A percentile compares a stretch with the other conserved stretches of the same genome.
phyloP scores from a whole-genome alignment of 352 stramenopile species.

The Phytopythium vexans region DNA sequence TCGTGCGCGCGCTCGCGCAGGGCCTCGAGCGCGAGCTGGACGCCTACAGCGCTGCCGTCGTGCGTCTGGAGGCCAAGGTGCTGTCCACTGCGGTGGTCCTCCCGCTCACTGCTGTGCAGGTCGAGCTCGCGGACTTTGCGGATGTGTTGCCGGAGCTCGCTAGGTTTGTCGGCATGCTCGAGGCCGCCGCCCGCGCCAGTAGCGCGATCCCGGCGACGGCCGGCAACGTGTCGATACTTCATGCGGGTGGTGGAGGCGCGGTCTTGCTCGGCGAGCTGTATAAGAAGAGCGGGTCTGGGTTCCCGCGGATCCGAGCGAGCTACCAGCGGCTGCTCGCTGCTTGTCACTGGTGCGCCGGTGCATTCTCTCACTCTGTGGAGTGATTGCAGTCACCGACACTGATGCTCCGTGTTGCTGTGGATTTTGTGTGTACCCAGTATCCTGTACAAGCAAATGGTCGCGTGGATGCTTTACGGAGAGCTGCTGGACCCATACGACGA shows the following conservation, averaged over 20 bases:
- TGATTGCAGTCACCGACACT: neutral
- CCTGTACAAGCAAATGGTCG: slow-evolving; percentile 77
- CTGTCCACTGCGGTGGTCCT: slow-evolving; percentile 39
- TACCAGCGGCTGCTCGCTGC: slow-evolving; percentile 54
- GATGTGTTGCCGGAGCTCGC: slow-evolving; percentile 63
- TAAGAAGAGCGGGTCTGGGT: slow-evolving; percentile 40
- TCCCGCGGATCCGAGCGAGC: slow-evolving; percentile 44
- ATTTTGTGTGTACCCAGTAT: slow-evolving; percentile 28
- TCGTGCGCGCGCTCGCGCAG: slow-evolving; percentile 56
- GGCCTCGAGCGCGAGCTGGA: slow-evolving; percentile 45
- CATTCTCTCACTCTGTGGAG: neutral
- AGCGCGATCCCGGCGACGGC: neutral
- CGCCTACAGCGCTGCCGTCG: slow-evolving; percentile 50
- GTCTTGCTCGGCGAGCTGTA: slow-evolving; percentile 45
- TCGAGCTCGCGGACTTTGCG: slow-evolving; percentile 58
- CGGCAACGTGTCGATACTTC: neutral
- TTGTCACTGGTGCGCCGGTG: slow-evolving; percentile 43
- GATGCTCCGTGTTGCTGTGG: neutral
- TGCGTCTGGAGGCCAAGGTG: slow-evolving; percentile 51
- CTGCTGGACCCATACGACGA: slow-evolving; percentile 67
- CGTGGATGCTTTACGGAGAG: slow-evolving; percentile 75
- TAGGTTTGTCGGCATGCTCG: slow-evolving; percentile 40
- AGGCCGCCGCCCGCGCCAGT: slow-evolving; percentile 1
- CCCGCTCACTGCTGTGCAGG: slow-evolving; percentile 61
- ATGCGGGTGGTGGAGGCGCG: slow-evolving; percentile 18